Base-by-base conservation (phyloP, 768 basidiomycete species). In the Tylopilus felleus region DNA sequence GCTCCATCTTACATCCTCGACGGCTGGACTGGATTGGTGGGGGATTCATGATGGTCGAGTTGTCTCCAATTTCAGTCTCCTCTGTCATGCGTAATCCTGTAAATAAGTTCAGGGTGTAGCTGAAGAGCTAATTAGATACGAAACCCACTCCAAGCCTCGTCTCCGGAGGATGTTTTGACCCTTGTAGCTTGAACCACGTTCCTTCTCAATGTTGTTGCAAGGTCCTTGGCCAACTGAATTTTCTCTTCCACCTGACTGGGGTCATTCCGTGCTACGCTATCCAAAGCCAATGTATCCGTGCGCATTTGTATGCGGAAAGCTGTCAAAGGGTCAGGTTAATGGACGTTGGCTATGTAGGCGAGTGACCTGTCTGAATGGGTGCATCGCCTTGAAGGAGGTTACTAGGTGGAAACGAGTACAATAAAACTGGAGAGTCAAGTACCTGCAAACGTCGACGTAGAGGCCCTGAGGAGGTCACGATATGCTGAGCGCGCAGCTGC, bases 21-120 rank as follows among this genome's bases (percentile, higher is more conserved):
- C 80, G 79, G 60, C 67, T 76, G 23, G 80, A 77, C 46, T 80
- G 74, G 44, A 72, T 52, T 13, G 74, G 59, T 1, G 72, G 73
- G 10, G 85, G 80, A 44, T 71, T 77, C 71, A 88, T 93, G 61
- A 96, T 82, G 2, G 84, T 77, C 1, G 86, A 81, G 62, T 98
- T 97, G 51, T 86, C 83, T 6, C 93, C 95, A 8, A 96, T 74
- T 63, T 97, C 95, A 0, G 92, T 95, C 50, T 94, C 79, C 40
- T 83, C 72, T 4, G 86, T 93, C 42, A 96, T 75, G 38, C 81
- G 80, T 28, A 97, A 67, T 53, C 78, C 92, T 93, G 61, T 5
- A n/a, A 40, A 21, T 21, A n/a, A 33, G 31, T 31, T 58, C 36
- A 42, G 41, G 36, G 10, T 13, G 10, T 13, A 25, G 17, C 17